Evolutionary conservation across 2,329 filamentous ascomycete genomes (phyloP).

Genomic region (Aplosporella prunicola): DNA sequence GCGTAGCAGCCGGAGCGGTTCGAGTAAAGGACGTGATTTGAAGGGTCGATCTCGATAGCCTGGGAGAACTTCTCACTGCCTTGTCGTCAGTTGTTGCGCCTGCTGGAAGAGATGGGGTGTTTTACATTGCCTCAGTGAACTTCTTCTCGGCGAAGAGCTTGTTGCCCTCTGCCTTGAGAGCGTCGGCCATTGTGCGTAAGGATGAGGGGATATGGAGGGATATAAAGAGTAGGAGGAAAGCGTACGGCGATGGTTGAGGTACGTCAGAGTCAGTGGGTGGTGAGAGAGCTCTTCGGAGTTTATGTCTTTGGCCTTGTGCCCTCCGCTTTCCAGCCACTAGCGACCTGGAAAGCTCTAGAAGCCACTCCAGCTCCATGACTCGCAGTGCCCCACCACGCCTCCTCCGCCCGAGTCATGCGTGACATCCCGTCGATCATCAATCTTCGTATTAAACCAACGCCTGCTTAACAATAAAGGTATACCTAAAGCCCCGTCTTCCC

Average conservation of each 20-base stretch:
- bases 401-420: too few species aligned
- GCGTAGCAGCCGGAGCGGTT: conserved; percentile 85
- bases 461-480: too few species aligned
- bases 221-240: too few species aligned
- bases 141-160: conserved; percentile 97
- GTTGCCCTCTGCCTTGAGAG: conserved; percentile 96
- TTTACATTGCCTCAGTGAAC: conserved; percentile 86
- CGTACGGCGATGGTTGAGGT: not conserved
- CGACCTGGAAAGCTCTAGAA: conserved; percentile 6
- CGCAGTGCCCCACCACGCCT: too few species aligned
- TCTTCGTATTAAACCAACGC: too few species aligned
- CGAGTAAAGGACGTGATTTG: conserved; percentile 95
- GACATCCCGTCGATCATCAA: too few species aligned
- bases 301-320: not conserved
- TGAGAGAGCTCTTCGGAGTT: conserved; percentile 4
- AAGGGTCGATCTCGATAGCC: conserved; percentile 74
- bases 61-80: conserved; percentile 83
- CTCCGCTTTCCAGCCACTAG: conserved; percentile 5
- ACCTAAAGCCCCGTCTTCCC: too few species aligned
- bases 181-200: conserved; percentile 49
- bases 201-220: not conserved
- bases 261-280: not conserved
- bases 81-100: conserved; percentile 5
- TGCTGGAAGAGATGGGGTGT: conserved; percentile 17
- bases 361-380: too few species aligned